phyloP scores from a whole-genome alignment of 2,329 filamentous ascomycete species.

The Westerdykella sp. region DNA sequence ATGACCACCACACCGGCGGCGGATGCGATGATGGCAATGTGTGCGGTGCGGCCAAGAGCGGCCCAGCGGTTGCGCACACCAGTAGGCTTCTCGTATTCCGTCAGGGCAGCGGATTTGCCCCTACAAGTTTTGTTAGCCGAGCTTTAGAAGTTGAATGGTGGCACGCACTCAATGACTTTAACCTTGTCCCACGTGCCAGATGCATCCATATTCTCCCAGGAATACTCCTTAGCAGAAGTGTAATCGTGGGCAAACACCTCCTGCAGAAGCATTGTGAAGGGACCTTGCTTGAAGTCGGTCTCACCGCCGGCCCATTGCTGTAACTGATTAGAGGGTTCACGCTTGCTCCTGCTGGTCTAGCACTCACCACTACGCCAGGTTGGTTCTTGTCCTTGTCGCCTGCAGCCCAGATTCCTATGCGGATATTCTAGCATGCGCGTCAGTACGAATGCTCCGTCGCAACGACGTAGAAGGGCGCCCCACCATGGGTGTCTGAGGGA shows the following conservation, averaged over 20 bases:
- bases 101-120: slow-evolving; percentile 32
- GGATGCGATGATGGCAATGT: slow-evolving; percentile 32
- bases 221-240: slow-evolving; percentile 57
- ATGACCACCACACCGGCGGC: slow-evolving; percentile 23
- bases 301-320: slow-evolving; percentile 58
- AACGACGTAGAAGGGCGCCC: neutral
- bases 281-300: slow-evolving; percentile 60
- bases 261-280: slow-evolving; percentile 70
- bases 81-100: slow-evolving; percentile 31
- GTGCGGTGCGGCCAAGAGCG: slow-evolving; percentile 26
- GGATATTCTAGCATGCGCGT: slow-evolving; percentile 45
- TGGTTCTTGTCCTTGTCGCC: slow-evolving; percentile 44
- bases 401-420: slow-evolving; percentile 62
- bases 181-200: slow-evolving; percentile 55
- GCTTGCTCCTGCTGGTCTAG: neutral
- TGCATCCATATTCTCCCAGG: slow-evolving; percentile 49
- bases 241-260: slow-evolving; percentile 52
- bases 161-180: slow-evolving; percentile 40
- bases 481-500: slow-evolving; percentile 65
- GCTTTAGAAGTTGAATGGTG: neutral
- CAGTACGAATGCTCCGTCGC: neutral
- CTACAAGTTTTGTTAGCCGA: slow-evolving; percentile 10
- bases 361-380: slow-evolving; percentile 17
- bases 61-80: slow-evolving; percentile 33
- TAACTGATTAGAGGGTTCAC: slow-evolving; percentile 1